Evolutionary conservation across 306 rosid genomes (phyloP), one percentile per base, ranked within the genome.

Genomic region (Vigna unguiculata): DNA sequence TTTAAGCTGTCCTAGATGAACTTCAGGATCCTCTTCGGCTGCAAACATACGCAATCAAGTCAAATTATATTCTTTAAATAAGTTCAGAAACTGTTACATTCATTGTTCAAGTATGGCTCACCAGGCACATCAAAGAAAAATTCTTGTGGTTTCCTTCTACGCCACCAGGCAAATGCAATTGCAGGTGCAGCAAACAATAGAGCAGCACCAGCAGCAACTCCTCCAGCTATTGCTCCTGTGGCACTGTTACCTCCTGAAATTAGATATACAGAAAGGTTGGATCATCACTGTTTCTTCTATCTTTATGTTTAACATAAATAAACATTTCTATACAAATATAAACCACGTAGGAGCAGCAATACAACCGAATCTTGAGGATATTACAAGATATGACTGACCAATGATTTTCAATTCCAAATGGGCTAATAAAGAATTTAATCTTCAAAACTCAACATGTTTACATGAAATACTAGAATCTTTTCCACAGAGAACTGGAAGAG

Each of bases 1-100:
- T 85, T 95, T 95, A 28, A 96, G 99, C 87, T 96, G 99, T 81
- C 99, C 99, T 20, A 96, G 88, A 87, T 91, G 98, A 53, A 96
- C 99, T 85, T 96, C 99, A 20, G 98, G 99, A 86, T 96, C 98
- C 93, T 96, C 99, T 87, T 96, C 99, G 14, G 97, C 99, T 96
- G 92, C 78, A 88, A 75, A 65, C 22, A 65, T 41, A 48, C 2
- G 22, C 15, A 71, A 47, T 64, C 57, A 75, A 65, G 52, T 78
- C 62, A 77, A 60, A 71, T 80, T 55, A 45, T 15, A 79, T 75
- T 58, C 73, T 72, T 70, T 20, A n/a, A 72, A 73, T 4, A 14
- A 46, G 62, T 52, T 66, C 53, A 72, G 78, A 41, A 30, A n/a
- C 25, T 41, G 69, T 25, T 22, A 14, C 15, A 59, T 45, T 38